Evolutionary conservation across 2,329 filamentous ascomycete genomes (phyloP).

Genomic region (Dactylellina haptotyla): DNA sequence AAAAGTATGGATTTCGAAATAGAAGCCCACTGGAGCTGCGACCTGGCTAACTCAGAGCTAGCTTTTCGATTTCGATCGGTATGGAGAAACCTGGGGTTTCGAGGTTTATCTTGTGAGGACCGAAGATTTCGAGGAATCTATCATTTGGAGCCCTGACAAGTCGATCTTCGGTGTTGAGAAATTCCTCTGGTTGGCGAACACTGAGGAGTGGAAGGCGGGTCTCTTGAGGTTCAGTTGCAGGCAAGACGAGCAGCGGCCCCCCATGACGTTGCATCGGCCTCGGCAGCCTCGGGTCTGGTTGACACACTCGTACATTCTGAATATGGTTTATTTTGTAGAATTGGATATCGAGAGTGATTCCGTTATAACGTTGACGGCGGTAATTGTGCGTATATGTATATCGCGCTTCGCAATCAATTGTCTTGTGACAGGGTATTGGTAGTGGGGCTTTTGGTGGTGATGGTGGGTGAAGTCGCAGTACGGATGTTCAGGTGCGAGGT

Average conservation of each 20-base stretch:
- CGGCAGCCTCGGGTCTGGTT: slow-evolving; percentile 50
- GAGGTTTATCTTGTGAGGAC: slow-evolving; percentile 16
- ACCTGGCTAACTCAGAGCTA: slow-evolving; percentile 44
- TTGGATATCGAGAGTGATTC: neutral
- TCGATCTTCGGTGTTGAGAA: slow-evolving; percentile 39
- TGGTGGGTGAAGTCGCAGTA: slow-evolving; percentile 9
- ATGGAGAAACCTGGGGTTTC: neutral
- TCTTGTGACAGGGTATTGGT: neutral
- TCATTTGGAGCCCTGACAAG: slow-evolving; percentile 33
- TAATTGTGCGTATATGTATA: neutral
- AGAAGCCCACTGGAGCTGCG: slow-evolving; percentile 18
- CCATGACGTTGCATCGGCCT: slow-evolving; percentile 44
- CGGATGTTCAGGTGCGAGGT: neutral
- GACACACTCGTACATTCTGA: slow-evolving; percentile 48
- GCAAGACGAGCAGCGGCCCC: slow-evolving; percentile 31
- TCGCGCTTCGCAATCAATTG: slow-evolving; percentile 25
- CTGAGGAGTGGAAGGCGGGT: slow-evolving; percentile 21
- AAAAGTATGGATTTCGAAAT: slow-evolving; percentile 8
- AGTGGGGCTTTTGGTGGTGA: neutral
- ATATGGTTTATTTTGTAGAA: neutral
- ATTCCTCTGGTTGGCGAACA: slow-evolving; percentile 24
- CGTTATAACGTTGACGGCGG: neutral
- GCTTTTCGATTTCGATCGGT: slow-evolving; percentile 12
- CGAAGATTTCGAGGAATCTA: slow-evolving; percentile 22
- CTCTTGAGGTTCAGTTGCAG: slow-evolving; percentile 32